Conservation (phyloP, 2,329 filamentous ascomycete species). For the Neonectria ditissima region DNA sequence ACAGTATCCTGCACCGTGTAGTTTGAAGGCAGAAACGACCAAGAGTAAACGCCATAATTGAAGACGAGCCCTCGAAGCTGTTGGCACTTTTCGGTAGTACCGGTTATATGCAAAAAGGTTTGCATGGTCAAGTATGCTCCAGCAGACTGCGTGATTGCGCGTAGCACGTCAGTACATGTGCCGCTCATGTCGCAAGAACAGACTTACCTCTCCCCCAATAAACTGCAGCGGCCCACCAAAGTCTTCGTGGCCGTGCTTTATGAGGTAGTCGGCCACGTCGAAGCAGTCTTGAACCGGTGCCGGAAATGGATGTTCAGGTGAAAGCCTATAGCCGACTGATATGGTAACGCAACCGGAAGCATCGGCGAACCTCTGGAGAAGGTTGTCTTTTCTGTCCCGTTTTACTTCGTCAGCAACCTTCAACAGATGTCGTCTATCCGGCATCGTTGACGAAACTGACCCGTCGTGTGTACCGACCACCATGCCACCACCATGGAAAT, state of each 20-base stretch:
- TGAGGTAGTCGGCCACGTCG: slow-evolving; percentile 66
- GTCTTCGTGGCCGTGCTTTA: slow-evolving; percentile 46
- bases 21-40: slow-evolving; percentile 6
- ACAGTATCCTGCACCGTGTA: slow-evolving; percentile 13
- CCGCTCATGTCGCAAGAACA: neutral
- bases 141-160: slow-evolving; percentile 9
- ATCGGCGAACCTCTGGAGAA: slow-evolving; percentile 22
- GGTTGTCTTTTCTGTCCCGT: slow-evolving; percentile 6
- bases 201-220: slow-evolving; percentile 24
- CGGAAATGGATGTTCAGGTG: slow-evolving; percentile 70
- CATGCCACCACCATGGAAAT: slow-evolving; percentile 22
- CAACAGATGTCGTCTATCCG: neutral
- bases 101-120: slow-evolving; percentile 12
- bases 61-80: slow-evolving; percentile 8
- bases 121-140: slow-evolving; percentile 14
- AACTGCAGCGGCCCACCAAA: slow-evolving; percentile 18
- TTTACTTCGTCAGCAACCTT: neutral
- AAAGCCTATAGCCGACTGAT: slow-evolving; percentile 69
- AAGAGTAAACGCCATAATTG: slow-evolving; percentile 8
- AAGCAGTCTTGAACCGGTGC: slow-evolving; percentile 66
- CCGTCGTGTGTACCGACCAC: slow-evolving; percentile 9
- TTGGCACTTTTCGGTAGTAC: neutral
- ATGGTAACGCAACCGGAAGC: slow-evolving; percentile 48
- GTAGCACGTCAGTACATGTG: neutral
- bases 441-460: neutral